These are phyloP conservation scores for Malania oleifera DNA, from an alignment of 164 flowering plant species.

Conservation along the genomic window DNA sequence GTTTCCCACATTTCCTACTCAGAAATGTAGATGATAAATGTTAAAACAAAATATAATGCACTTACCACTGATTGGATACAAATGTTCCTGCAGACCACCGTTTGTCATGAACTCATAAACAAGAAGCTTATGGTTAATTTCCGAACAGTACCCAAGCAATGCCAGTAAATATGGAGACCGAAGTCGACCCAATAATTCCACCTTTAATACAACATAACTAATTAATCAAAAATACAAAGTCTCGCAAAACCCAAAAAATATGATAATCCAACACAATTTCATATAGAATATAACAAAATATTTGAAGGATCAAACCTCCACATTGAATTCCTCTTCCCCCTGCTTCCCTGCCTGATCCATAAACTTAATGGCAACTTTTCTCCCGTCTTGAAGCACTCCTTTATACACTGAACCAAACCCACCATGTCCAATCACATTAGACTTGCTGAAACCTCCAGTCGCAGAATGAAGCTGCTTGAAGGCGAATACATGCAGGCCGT, in stretches of 20 bases:
- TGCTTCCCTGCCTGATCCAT: conserved; percentile 89
- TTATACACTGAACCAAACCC: conserved; percentile 84
- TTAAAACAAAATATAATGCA: neutral
- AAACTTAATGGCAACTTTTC: conserved; percentile 81
- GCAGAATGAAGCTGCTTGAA: conserved; percentile 93
- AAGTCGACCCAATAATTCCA: conserved; percentile 81
- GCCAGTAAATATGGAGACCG: conserved; percentile 73
- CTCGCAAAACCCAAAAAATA: conserved; percentile 1
- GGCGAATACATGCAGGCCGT: conserved; percentile 69
- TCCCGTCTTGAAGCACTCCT: conserved; percentile 78
- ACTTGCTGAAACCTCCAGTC: conserved; percentile 81
- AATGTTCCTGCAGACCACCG: conserved; percentile 91
- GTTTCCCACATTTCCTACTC: no score
- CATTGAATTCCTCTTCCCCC: conserved; percentile 89
- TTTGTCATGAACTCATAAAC: conserved; percentile 93
- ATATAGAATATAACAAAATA: neutral
- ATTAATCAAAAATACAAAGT: conserved; percentile 2
- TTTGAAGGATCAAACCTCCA: conserved; percentile 51
- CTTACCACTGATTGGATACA: conserved; percentile 67
- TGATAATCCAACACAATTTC: neutral
- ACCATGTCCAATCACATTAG: conserved; percentile 88
- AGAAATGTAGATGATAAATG: no score
- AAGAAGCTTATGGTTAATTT: conserved; percentile 59
- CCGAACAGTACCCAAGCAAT: conserved; percentile 85
- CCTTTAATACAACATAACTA: conserved; percentile 28